Evolutionary conservation across 2,329 filamentous ascomycete genomes (phyloP).

Genomic region (Phyllosticta citriasiana): DNA sequence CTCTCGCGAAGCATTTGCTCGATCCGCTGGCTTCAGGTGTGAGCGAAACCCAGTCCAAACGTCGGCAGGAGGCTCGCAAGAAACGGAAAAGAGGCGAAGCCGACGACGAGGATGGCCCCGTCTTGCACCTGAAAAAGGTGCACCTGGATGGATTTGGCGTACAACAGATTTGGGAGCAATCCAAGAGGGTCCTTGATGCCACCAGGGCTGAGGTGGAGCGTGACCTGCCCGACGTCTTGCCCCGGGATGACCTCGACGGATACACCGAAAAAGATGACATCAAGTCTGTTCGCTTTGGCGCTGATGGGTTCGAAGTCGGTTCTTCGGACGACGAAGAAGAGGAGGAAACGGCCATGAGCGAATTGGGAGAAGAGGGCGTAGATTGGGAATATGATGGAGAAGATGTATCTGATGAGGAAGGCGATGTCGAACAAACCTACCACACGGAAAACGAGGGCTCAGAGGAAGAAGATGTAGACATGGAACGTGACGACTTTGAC

Average conservation of each 20-base stretch:
- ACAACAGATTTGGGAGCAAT: conserved; percentile 90
- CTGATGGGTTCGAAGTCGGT: conserved; percentile 32
- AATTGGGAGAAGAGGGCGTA: conserved; percentile 15
- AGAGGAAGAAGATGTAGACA: conserved; percentile 21
- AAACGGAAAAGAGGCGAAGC: conserved; percentile 63
- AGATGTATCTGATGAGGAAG: conserved; percentile 25
- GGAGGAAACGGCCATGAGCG: conserved; percentile 8
- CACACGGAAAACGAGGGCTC: conserved; percentile 19
- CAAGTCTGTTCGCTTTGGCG: conserved; percentile 27
- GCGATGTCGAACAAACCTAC: conserved; percentile 25
- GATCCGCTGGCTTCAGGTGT: conserved; percentile 68
- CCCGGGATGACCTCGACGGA: conserved; percentile 21
- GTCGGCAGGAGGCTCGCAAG: conserved; percentile 56
- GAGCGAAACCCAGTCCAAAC: conserved; percentile 59
- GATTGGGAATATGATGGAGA: conserved; percentile 20
- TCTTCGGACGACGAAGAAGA: conserved; percentile 23
- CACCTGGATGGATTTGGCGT: conserved; percentile 81
- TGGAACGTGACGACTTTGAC: conserved; percentile 24
- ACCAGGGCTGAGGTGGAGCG: conserved; percentile 45
- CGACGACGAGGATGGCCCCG: conserved; percentile 35
- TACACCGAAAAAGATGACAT: conserved; percentile 17
- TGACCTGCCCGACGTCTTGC: conserved; percentile 30
- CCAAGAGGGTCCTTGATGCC: conserved; percentile 67
- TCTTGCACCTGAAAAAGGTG: conserved; percentile 70
- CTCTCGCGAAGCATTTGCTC: conserved; percentile 68